Base-by-base conservation (phyloP, 306 rosid species). In the Quercus suber region DNA sequence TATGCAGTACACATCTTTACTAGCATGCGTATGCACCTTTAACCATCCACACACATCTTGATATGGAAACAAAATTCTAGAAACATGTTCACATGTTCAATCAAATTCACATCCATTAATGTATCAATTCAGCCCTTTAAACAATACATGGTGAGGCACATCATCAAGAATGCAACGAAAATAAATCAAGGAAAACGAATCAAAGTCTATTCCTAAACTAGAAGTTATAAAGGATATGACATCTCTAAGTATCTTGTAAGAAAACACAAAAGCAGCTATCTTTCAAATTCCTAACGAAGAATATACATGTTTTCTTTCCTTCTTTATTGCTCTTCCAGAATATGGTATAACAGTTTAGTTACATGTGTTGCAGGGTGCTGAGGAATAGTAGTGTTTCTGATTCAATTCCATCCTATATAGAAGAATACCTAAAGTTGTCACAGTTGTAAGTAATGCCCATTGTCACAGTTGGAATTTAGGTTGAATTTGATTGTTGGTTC, bases 331-430 rank as follows among this genome's bases (percentile, higher is more conserved):
- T 76, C 78, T 79, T 71, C 71, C 19, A 56, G 23, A 73, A 75
- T 43, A 15, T 73, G 61, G 59, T 75, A 17, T 73, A 76, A 79
- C 35, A 45, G 15, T 33, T 71, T 70, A 55, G 23, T 82, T 69
- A 65, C 53, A 76, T 49, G 56, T 85, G 56, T 73, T 83, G 88
- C 92, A 92, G 98, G 70, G 92, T 76, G 33, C 83, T 94, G 82
- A 90, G 93, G 79, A 88, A 92, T 73, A 92, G 75, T 88, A 89
- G 92, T 30, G 84, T 92, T 21, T 76, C 93, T 71, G 94, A 85
- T 82, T 80, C 91, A 72, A 84, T 94, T 81, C 98, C 96, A 57
- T 81, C 94, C 23, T 21, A 80, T 33, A 77, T 94, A 43, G 94
- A 92, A 80, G 96, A 89, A 71, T 81, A 71, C 76, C 76, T 13